Evolutionary conservation across 306 rosid genomes (phyloP), one percentile per base, ranked within the genome.

Genomic region (Phaseolus lunatus): DNA sequence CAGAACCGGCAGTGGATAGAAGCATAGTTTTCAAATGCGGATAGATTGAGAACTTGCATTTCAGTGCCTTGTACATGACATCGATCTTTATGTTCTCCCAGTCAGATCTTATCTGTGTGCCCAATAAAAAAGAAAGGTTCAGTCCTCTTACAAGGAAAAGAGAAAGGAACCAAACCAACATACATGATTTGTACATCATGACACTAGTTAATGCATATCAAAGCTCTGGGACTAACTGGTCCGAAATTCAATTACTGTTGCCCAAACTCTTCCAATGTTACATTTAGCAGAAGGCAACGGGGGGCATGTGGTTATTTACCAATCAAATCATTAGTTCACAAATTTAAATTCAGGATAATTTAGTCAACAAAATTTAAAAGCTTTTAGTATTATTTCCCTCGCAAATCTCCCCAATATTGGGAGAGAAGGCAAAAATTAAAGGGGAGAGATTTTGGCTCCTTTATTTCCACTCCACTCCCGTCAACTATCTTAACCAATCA

Each of bases 1-100:
- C 91, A 35, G 90, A 88, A 66, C 97, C 98, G 27, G 86, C 86
- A 59, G 97, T 92, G 23, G 92, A 87, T 19, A 95, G 89, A 67
- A 95, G 80, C 93, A 95, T 85, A n/a, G 91, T 79, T 67, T 87
- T 90, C 86, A 95, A 72, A 67, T 85, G 92, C 1, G 97, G 97
- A 47, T 92, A 89, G 20, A 81, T 92, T 7, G 97, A 92, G 89
- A 95, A 95, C 80, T 95, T 92, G 91, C 92, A 88, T 76, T 89
- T 92, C 80, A 95, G 67, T 68, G 97, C 97, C 43, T 63, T 68
- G 87, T 90, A 90, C 97, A 95, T 95, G 63, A 88, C 90, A 33
- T 89, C 91, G 20, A 92, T 85, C 93, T 95, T 95, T 49, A 82
- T 76, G 79, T 82, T 88, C 49, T 86, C 96, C 98, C 98, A 95